Base-by-base conservation (phyloP, 2,329 filamentous ascomycete genomes). In the Colletotrichum lini region DNA sequence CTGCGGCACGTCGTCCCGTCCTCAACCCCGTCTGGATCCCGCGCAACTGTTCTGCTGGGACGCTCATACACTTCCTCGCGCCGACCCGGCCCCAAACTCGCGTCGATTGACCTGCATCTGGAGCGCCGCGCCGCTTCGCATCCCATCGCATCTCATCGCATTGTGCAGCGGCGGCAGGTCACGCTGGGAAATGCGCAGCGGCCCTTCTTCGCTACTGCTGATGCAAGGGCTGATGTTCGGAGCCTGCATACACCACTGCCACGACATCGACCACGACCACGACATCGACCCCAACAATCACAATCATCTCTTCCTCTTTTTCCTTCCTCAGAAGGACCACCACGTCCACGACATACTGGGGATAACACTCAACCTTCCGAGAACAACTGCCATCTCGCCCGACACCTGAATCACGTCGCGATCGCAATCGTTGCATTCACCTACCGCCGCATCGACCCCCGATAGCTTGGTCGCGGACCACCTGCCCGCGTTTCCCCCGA, bases 161-260 rank as follows among this genome's bases (percentile, higher is more conserved):
- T 52, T 54, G 60, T 57, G 54, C 53, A 63, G 64, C 61, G 59
- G 67, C 67, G 54, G 61, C 70, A 71, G 67, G 44, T 63, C 67
- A 66, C 67, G 62, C 52, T 60, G 67, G 67, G 67, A 66, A 61
- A 71, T 73, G 70, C 63, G 72, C 69, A 70, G 72, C 62, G 70
- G 72, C 69, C 66, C 65, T 52, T 63, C 57, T 67, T 53, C 56
- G 40, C 65, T 64, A 57, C 62, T 67, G 61, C 65, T 70, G 69
- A 70, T 73, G 72, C 72, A 66, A 73, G 70, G 68, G 57, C 53
- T 70, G 57, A 62, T 60, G 60, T 65, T 72, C 54, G 69, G 69
- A 61, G 47, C 57, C 66, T 68, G 70, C 50, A 67, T 60, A 45
- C 67, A 66, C 57, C 26, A 53, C 62, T 49, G 50, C 70, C 59